These are phyloP conservation scores for Stachybotrys echinatus DNA, from an alignment of 2,329 filamentous ascomycete genomes.

Conservation along the genomic window DNA sequence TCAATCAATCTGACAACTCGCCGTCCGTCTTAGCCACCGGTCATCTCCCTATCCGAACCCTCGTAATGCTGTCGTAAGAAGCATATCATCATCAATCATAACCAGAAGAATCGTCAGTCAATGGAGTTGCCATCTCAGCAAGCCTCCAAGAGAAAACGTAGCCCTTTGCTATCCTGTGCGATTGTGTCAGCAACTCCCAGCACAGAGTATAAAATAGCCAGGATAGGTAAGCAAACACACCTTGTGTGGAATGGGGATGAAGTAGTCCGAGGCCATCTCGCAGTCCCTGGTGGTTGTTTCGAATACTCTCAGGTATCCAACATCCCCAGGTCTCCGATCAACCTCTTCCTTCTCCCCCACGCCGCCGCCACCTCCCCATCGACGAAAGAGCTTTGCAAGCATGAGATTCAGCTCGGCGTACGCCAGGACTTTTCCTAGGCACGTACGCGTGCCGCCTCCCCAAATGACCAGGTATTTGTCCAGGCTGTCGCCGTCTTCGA, in stretches of 20 bases:
- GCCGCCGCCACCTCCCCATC: constrained; percentile 28
- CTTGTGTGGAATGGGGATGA: constrained; percentile 33
- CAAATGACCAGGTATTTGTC: constrained; percentile 28
- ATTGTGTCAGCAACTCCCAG: constrained; percentile 6
- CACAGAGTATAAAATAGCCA: no score
- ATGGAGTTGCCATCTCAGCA: constrained; percentile 8
- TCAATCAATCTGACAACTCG: no score
- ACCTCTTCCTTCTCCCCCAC: constrained; percentile 21
- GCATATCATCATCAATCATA: not conserved
- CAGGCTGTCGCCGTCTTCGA: constrained; percentile 23
- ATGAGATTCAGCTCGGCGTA: constrained; percentile 31
- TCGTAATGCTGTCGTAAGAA: not conserved
- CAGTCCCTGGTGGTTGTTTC: constrained; percentile 27
- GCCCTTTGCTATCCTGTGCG: constrained; percentile 23
- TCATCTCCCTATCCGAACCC: no score
- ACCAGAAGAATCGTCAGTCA: constrained; percentile 1
- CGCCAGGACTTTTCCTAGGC: constrained; percentile 31
- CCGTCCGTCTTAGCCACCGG: not conserved
- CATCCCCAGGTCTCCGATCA: constrained; percentile 25
- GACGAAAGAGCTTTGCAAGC: constrained; percentile 30
- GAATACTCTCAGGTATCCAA: constrained; percentile 27
- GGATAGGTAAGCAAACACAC: constrained; percentile 8
- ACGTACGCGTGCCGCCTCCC: constrained; percentile 27
- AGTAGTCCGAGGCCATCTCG: constrained; percentile 31
- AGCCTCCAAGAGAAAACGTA: constrained; percentile 26